Conservation (phyloP, 75 land plant species). For the Pinus taeda region DNA sequence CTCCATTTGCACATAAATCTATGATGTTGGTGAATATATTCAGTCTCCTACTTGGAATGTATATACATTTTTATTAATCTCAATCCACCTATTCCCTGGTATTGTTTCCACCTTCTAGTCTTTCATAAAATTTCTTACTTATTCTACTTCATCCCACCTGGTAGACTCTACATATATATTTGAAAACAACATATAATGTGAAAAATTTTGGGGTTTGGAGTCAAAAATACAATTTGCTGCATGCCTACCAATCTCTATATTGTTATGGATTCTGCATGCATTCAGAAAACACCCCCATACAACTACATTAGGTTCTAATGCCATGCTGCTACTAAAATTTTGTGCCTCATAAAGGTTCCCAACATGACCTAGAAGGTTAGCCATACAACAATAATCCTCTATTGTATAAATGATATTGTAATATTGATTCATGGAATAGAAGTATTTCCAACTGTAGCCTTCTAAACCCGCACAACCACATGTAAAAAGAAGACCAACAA, state of each 20-base stretch:
- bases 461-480: not conserved
- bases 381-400: no score
- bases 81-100: no score
- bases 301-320: not conserved
- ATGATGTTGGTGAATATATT: no score
- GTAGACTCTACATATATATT: no score
- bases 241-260: not conserved
- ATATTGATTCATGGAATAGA: no score
- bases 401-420: no score
- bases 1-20: no score
- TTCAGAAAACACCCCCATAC: not conserved
- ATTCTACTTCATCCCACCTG: no score
- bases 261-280: not conserved
- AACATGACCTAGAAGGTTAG: not conserved
- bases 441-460: not conserved
- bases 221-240: not conserved
- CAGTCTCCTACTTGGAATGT: no score
- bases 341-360: not conserved
- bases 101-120: no score
- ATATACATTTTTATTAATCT: no score
- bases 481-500: not conserved
- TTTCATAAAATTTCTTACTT: no score
- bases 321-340: not conserved
- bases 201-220: not conserved
- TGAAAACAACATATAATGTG: not conserved